Evolutionary conservation across 2,329 filamentous ascomycete genomes (phyloP).

Genomic region (Fusarium sp.): DNA sequence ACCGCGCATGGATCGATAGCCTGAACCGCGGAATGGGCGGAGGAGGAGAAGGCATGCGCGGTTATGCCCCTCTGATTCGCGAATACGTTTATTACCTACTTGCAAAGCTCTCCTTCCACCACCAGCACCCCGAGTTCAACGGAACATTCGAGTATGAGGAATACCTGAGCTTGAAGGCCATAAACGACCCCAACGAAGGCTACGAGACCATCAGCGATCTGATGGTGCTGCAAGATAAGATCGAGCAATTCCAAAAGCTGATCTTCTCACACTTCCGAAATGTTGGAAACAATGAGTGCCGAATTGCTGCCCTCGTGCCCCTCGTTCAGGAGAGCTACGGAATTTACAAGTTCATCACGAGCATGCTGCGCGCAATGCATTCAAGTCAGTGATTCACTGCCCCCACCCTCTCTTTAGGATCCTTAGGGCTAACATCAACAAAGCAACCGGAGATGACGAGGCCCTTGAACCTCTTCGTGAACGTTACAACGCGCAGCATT

Average conservation of each 20-base stretch:
- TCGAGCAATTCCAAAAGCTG: conserved; percentile 97
- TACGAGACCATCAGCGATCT: conserved; percentile 96
- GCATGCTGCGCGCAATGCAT: conserved; percentile 99
- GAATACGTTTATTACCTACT: conserved; percentile 98
- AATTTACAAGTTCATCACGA: conserved; percentile 99
- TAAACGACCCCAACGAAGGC: conserved; percentile 98
- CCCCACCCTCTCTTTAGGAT: not conserved
- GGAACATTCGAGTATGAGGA: conserved; percentile 99
- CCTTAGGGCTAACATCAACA: conserved; percentile 31
- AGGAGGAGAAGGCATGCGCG: conserved; percentile 85
- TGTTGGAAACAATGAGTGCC: conserved; percentile 93
- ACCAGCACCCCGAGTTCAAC: conserved; percentile 97
- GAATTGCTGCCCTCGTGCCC: conserved; percentile 92
- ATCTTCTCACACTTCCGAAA: conserved; percentile 97
- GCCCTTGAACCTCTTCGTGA: conserved; percentile 87
- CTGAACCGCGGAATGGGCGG: conserved; percentile 84
- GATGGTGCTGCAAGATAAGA: conserved; percentile 97
- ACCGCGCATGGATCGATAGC: conserved; percentile 92
- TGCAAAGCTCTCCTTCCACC: conserved; percentile 95
- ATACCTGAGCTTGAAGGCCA: conserved; percentile 96
- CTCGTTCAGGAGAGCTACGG: conserved; percentile 98
- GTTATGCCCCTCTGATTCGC: conserved; percentile 90
- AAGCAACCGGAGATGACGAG: conserved; percentile 91
- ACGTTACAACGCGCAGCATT: conserved; percentile 94
- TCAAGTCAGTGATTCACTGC: conserved; percentile 71